Evolutionary conservation across 2,329 filamentous ascomycete genomes (phyloP), one percentile per base, ranked within the genome.

Genomic region (Fusarium devonianum): DNA sequence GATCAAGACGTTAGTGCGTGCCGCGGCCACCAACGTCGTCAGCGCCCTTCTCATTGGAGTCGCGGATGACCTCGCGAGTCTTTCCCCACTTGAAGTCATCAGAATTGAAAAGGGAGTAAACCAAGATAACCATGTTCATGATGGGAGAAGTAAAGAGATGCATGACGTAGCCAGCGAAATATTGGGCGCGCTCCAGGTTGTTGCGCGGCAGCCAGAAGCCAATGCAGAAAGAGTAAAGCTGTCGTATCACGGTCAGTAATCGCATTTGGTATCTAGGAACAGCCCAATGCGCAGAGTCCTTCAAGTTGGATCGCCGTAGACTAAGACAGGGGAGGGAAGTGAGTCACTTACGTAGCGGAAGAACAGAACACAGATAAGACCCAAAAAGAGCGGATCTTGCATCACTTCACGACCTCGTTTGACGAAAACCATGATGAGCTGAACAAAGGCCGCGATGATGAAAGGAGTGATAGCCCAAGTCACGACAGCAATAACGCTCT

Each of bases 31-130:
- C 66, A 11, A 53, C 45, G 22, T 59, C 59, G 6, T 63, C 66
- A 9, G 54, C 58, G 3, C 63, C 62, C 32, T 67, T 65, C 16
- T 69, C 67, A 1, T 64, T 55, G 1, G 50, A 45, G 3, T 57
- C 66, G 9, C 53, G 49, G 19, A 73, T 44, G 23, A 75, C 72
- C 21, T 74, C 71, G 2, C 73, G 62, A 1, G 75, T 77, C 65
- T 77, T 77, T 12, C 75, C 75, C 75, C 75, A 77, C 47, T 72
- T 73, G 63, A 77, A 77, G 56, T 75, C 73, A 45, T 78, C 74
- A 5, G 74, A 71, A 40, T 76, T 64, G 33, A 72, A 62, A 13
- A 77, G 64, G 1, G 75, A 75, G 48, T 76, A 77, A 2, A 70
- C 53, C 10, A 77, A 50, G 22, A 77, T 70, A 28, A 74, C 63